Percentiles rank a stretch among this genome's conserved stretches.
phyloP scores from a whole-genome alignment of 345 rosid genomes.

The Nephelium lappaceum region DNA sequence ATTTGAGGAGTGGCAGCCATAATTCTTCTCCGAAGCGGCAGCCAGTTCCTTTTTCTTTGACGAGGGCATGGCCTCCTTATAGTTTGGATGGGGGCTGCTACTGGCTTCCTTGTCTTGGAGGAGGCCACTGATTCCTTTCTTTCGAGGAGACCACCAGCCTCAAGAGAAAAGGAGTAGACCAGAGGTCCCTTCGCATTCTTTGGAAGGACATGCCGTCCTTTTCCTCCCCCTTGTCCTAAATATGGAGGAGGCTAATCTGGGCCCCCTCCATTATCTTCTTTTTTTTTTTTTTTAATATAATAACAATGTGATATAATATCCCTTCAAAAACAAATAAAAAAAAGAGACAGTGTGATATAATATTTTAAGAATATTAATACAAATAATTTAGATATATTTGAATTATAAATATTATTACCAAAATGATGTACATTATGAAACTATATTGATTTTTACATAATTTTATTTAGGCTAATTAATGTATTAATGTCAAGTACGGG shows the following conservation, averaged over 20 bases:
- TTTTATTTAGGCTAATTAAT: too few relatives aligned
- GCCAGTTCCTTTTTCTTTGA: neutral
- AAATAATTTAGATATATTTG: neutral
- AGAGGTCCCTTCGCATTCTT: neutral
- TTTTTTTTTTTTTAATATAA: neutral
- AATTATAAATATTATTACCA: too few relatives aligned
- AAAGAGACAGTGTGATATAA: too few relatives aligned
- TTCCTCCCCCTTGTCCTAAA: neutral
- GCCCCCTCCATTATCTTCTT: neutral
- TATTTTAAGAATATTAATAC: too few relatives aligned
- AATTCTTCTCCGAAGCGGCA: neutral
- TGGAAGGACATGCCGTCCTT: neutral
- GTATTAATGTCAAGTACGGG: too few relatives aligned
- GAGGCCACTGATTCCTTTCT: too few relatives aligned
- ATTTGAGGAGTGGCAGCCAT: neutral
- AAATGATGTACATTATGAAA: neutral
- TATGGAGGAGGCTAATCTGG: neutral
- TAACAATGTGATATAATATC: neutral
- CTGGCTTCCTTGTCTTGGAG: too few relatives aligned
- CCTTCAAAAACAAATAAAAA: too few relatives aligned
- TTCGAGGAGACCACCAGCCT: too few relatives aligned
- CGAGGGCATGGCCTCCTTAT: neutral
- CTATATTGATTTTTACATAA: neutral
- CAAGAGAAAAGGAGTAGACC: too few relatives aligned
- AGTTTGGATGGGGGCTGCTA: too few relatives aligned